A percentile compares a stretch with the other conserved stretches of the same genome.
Conservation (phyloP, 2,329 filamentous ascomycete genomes). For the Sclerotiophoma versabilis region DNA sequence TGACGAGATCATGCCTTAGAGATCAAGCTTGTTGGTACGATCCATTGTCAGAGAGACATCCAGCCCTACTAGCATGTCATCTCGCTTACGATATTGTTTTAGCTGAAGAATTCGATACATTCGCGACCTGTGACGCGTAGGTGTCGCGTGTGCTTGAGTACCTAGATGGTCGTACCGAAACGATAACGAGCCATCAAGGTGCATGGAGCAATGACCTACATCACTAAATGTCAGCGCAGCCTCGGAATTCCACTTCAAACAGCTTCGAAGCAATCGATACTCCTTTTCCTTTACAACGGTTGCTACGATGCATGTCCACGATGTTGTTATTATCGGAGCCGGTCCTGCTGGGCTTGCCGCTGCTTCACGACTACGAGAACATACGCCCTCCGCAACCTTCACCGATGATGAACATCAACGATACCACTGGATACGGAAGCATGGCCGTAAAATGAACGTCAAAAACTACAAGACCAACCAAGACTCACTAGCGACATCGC, state of each 20-base stretch:
- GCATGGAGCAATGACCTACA: slow-evolving; percentile 13
- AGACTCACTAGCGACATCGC: slow-evolving; percentile 36
- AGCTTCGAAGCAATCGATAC: background rate
- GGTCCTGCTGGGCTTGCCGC: slow-evolving; percentile 78
- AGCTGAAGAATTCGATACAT: background rate
- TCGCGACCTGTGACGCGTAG: background rate
- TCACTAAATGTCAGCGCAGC: background rate
- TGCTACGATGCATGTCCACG: slow-evolving; percentile 54
- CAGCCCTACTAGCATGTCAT: background rate
- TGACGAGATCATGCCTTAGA: background rate
- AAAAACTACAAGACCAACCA: slow-evolving; percentile 59
- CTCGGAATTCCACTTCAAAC: background rate
- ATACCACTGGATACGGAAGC: slow-evolving; percentile 78
- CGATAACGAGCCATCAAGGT: slow-evolving; percentile 32
- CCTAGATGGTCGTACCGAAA: slow-evolving; percentile 29
- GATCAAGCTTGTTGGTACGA: too few relatives aligned
- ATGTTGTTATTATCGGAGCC: slow-evolving; percentile 76
- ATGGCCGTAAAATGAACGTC: slow-evolving; percentile 65
- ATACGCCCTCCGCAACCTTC: slow-evolving; percentile 78
- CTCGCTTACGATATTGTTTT: background rate
- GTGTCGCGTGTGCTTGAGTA: slow-evolving; percentile 22
- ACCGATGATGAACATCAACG: slow-evolving; percentile 82
- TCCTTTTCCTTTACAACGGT: background rate
- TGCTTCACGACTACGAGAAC: slow-evolving; percentile 74
- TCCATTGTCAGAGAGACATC: too few relatives aligned